Evolutionary conservation across 371 early-diverging fungal species (phyloP).

Genomic region (Actinomucor elegans): DNA sequence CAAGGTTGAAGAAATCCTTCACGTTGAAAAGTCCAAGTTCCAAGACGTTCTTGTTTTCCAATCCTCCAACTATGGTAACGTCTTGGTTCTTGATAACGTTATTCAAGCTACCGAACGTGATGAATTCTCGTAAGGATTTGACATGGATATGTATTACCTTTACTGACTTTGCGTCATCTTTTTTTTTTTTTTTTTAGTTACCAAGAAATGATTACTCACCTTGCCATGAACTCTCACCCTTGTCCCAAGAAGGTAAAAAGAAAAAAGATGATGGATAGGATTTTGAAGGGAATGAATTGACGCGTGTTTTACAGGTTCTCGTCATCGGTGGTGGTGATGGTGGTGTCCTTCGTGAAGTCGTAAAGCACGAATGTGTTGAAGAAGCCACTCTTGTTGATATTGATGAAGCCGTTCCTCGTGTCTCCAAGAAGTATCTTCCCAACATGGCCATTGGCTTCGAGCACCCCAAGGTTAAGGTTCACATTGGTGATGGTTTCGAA

Average conservation of each 20-base stretch:
- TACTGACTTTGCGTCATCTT: too few relatives aligned
- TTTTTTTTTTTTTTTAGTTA: conserved; percentile 62
- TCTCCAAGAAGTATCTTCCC: conserved; percentile 91
- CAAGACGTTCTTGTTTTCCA: conserved; percentile 98
- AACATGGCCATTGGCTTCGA: conserved; percentile 91
- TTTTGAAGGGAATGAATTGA: background rate
- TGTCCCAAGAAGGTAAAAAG: conserved; percentile 85
- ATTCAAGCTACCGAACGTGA: conserved; percentile 98
- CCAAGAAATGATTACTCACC: conserved; percentile 98
- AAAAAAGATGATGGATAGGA: background rate
- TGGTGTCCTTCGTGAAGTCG: conserved; percentile 95
- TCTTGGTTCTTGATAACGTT: conserved; percentile 95
- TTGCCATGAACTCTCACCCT: conserved; percentile 94
- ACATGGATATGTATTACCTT: background rate
- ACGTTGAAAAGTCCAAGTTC: conserved; percentile 88
- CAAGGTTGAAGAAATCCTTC: conserved; percentile 91
- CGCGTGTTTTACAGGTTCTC: conserved; percentile 63
- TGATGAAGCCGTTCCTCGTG: conserved; percentile 92
- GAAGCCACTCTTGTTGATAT: conserved; percentile 93
- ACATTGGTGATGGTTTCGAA: conserved; percentile 93
- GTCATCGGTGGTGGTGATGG: conserved; percentile 99
- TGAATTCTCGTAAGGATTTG: conserved; percentile 86
- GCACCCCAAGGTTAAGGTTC: conserved; percentile 91
- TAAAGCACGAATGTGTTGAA: conserved; percentile 93
- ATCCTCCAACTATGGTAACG: conserved; percentile 92